phyloP scores from a whole-genome alignment of 441 rosid genomes.

The Omphalea diandra region DNA sequence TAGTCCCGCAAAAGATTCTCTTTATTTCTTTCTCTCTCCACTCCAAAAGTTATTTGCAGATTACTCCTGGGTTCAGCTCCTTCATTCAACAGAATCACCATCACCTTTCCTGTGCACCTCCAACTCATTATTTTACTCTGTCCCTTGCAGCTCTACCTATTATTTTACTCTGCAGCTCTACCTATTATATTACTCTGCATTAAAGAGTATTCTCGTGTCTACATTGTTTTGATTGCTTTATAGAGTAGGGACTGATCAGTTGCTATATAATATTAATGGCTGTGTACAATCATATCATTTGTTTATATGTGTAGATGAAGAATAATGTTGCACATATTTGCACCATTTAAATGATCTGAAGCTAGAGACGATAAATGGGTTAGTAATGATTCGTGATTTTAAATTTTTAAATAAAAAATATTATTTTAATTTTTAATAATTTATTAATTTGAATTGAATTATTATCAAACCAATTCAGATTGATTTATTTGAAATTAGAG shows the following conservation, averaged over 20 bases:
- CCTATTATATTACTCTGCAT: too few relatives aligned
- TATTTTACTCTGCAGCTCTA: conserved; percentile 10
- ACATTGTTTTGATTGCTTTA: neutral
- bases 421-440: too few relatives aligned
- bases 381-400: too few relatives aligned
- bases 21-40: conserved; percentile 27
- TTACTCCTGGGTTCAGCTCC: conserved; percentile 39
- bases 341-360: too few relatives aligned
- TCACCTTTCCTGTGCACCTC: conserved; percentile 31
- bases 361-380: too few relatives aligned
- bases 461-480: too few relatives aligned
- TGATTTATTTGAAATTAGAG: too few relatives aligned
- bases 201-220: neutral
- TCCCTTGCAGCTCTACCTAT: conserved; percentile 4
- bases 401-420: too few relatives aligned
- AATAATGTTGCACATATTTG: neutral
- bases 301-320: neutral
- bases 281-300: neutral
- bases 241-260: neutral
- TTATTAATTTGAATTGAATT: too few relatives aligned
- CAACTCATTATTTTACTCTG: conserved; percentile 21
- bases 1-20: conserved; percentile 31
- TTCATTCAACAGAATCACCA: conserved; percentile 18
- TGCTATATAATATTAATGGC: neutral
- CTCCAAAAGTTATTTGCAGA: conserved; percentile 16